Percentiles rank a stretch among this genome's conserved stretches.
Conservation (phyloP, 1,139 yeast species). For the Martiniozyma asiatica region DNA sequence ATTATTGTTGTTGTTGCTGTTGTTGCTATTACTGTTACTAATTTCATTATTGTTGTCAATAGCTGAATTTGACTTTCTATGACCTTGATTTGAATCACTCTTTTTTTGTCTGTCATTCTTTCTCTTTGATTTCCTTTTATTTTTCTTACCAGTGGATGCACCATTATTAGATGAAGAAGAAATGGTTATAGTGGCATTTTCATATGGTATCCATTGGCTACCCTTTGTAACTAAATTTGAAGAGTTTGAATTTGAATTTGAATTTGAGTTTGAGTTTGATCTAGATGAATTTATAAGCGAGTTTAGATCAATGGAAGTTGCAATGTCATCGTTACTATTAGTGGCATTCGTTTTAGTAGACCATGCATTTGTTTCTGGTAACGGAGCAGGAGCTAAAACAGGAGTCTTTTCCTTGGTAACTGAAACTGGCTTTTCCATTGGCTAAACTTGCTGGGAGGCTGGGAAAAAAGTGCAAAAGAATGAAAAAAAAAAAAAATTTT, state of each 20-base stretch:
- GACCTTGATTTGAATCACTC: not conserved
- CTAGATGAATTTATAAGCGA: constrained; percentile 7
- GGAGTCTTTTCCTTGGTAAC: too few relatives aligned
- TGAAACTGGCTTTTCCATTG: too few relatives aligned
- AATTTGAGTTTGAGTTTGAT: too few relatives aligned
- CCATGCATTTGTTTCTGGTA: constrained; percentile 66
- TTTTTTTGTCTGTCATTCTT: constrained; percentile 4
- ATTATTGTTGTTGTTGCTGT: constrained; percentile 1
- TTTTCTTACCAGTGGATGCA: constrained; percentile 2
- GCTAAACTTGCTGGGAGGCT: too few relatives aligned
- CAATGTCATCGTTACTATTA: too few relatives aligned
- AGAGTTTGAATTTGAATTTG: too few relatives aligned
- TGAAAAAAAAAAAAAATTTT: not conserved
- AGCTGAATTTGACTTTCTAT: constrained; percentile 1
- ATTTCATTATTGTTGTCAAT: not conserved
- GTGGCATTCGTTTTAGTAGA: constrained; percentile 13
- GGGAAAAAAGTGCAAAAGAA: not conserved
- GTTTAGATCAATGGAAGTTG: constrained; percentile 6
- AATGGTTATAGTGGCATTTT: too few relatives aligned
- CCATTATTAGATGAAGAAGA: too few relatives aligned
- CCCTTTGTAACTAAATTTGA: not conserved
- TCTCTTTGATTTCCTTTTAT: constrained; percentile 7
- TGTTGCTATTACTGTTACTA: constrained; percentile 1
- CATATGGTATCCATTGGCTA: constrained; percentile 9
- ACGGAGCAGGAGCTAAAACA: constrained; percentile 52